phyloP scores from a whole-genome alignment of 1,139 yeast genomes.

The Sugiyamaella neomexicana region DNA sequence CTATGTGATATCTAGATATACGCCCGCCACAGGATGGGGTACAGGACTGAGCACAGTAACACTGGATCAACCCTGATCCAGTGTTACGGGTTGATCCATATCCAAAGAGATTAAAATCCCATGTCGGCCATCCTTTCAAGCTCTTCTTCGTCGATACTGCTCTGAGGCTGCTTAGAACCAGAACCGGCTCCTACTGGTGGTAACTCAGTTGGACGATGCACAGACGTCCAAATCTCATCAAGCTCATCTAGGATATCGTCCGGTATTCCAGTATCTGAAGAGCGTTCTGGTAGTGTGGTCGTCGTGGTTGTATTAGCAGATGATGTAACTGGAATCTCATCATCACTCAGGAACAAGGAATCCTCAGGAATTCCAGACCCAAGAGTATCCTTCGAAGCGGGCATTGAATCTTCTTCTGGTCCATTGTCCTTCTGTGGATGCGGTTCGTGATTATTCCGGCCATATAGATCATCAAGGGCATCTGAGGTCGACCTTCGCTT shows the following conservation, averaged over 20 bases:
- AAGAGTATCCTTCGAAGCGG: not conserved
- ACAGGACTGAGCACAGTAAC: too few relatives aligned
- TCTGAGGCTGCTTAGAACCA: not conserved
- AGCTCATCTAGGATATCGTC: conserved; percentile 1
- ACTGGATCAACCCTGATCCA: too few relatives aligned
- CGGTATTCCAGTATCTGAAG: not conserved
- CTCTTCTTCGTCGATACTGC: conserved; percentile 2
- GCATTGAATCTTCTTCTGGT: not conserved
- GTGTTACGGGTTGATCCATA: too few relatives aligned
- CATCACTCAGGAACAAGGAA: conserved; percentile 10
- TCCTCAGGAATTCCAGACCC: not conserved
- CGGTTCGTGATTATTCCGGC: not conserved
- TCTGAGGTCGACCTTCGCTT: conserved; percentile 22
- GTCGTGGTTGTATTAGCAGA: not conserved
- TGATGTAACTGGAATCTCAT: conserved; percentile 1
- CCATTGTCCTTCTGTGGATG: not conserved
- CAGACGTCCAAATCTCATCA: conserved; percentile 11
- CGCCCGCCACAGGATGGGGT: too few relatives aligned
- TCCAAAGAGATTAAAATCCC: conserved; percentile 9
- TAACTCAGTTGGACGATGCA: not conserved
- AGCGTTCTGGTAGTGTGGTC: not conserved
- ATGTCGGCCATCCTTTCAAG: conserved; percentile 11
- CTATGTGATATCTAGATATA: too few relatives aligned
- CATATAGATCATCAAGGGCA: conserved; percentile 8
- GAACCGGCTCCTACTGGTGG: not conserved